phyloP scores from a whole-genome alignment of 2,329 filamentous ascomycete genomes.

The Cladosporium colombiae region DNA sequence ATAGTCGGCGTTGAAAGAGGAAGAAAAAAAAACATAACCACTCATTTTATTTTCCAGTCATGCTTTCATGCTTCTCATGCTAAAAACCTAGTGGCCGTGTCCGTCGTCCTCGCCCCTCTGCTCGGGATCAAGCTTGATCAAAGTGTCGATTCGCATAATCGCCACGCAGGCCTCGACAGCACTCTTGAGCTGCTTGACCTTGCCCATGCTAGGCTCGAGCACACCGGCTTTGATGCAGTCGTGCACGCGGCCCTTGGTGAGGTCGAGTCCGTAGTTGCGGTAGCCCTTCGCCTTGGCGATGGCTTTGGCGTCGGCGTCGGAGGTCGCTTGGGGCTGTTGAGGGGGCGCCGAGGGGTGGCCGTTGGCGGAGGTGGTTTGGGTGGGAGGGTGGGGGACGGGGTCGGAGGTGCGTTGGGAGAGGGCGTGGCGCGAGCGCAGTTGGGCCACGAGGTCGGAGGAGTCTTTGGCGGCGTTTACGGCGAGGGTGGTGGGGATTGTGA shows the following conservation, averaged over 20 bases:
- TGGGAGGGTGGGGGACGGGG: slow-evolving; percentile 55
- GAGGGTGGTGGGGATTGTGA: slow-evolving; percentile 93
- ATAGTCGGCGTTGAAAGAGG: too few relatives aligned
- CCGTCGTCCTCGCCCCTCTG: slow-evolving; percentile 67
- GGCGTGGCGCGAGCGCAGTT: slow-evolving; percentile 90
- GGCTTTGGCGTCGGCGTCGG: slow-evolving; percentile 74
- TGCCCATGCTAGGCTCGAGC: slow-evolving; percentile 95
- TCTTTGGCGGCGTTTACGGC: slow-evolving; percentile 98
- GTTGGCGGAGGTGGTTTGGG: slow-evolving; percentile 34
- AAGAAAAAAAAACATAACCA: too few relatives aligned
- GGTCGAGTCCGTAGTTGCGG: slow-evolving; percentile 96
- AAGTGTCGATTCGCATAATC: slow-evolving; percentile 98
- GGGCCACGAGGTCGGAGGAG: slow-evolving; percentile 89
- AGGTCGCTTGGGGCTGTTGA: slow-evolving; percentile 21
- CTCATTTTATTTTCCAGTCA: neutral
- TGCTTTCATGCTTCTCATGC: slow-evolving; percentile 4
- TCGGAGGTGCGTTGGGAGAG: slow-evolving; percentile 89
- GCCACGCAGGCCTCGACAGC: slow-evolving; percentile 97
- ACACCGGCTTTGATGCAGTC: slow-evolving; percentile 95
- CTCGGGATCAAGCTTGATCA: slow-evolving; percentile 97
- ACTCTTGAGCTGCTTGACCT: slow-evolving; percentile 96
- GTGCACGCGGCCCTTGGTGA: slow-evolving; percentile 83
- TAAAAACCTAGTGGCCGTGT: slow-evolving; percentile 40
- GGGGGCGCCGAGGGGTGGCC: slow-evolving; percentile 26
- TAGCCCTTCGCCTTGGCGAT: slow-evolving; percentile 94